Evolutionary conservation across 495 filamentous ascomycete species (phyloP).

Genomic region (Neurospora sp.): DNA sequence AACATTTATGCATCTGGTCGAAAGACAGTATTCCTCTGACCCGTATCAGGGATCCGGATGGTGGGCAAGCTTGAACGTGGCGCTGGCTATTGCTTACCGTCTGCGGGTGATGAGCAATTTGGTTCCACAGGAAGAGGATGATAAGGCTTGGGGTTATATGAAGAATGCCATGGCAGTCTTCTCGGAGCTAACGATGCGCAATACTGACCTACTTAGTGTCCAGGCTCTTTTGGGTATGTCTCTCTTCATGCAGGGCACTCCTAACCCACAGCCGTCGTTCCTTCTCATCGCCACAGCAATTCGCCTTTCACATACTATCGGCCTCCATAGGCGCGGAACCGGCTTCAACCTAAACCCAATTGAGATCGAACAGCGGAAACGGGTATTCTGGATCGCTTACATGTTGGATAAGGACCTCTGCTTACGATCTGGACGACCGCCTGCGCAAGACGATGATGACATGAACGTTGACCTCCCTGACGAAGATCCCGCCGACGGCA

Average conservation of each 20-base stretch:
- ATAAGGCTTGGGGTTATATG: constrained; percentile 88
- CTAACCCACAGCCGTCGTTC: constrained; percentile 91
- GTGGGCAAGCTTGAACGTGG: constrained; percentile 97
- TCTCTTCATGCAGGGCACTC: constrained; percentile 90
- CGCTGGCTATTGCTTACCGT: constrained; percentile 81
- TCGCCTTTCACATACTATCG: constrained; percentile 85
- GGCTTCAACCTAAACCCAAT: constrained; percentile 83
- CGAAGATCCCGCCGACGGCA: constrained; percentile 80
- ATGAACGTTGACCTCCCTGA: constrained; percentile 96
- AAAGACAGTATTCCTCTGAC: constrained; percentile 81
- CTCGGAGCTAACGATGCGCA: constrained; percentile 86
- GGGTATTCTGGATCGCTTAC: constrained; percentile 98
- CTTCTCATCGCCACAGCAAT: constrained; percentile 91
- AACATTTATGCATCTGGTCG: constrained; percentile 93
- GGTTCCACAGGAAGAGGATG: constrained; percentile 77
- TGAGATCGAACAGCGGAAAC: constrained; percentile 89
- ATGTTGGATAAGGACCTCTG: constrained; percentile 93
- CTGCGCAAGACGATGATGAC: constrained; percentile 93
- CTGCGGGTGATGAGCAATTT: constrained; percentile 93
- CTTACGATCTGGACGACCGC: constrained; percentile 82
- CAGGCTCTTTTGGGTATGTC: constrained; percentile 94
- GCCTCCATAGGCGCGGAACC: constrained; percentile 84
- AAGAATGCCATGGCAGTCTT: constrained; percentile 94
- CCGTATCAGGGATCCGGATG: constrained; percentile 95
- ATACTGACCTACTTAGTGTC: constrained; percentile 93